These are phyloP conservation scores for Paspalum vaginatum DNA, from an alignment of 176 grass and related monocot species.

Conservation along the genomic window DNA sequence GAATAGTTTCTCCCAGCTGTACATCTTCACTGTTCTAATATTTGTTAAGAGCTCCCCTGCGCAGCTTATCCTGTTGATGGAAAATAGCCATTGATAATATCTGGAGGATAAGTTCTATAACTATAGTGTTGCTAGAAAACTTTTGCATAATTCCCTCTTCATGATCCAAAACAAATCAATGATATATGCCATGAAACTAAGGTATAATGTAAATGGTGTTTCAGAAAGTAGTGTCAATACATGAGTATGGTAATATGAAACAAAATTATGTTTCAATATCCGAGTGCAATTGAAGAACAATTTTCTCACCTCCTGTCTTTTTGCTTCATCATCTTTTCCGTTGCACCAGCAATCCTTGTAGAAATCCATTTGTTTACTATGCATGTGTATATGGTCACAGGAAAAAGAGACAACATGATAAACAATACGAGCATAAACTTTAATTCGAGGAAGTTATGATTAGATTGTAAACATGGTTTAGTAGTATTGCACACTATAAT, in stretches of 20 bases:
- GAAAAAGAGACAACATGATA: conserved; percentile 15
- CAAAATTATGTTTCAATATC: not conserved
- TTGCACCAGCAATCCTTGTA: conserved; percentile 78
- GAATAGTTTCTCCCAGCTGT: conserved; percentile 89
- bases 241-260: conserved; percentile 11
- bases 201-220: conserved; percentile 1
- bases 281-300: not conserved
- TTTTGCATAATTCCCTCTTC: conserved; percentile 7
- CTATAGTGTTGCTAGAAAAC: not conserved
- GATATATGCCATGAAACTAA: conserved; percentile 19
- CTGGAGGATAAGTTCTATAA: conserved; percentile 1
- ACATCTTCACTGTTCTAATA: conserved; percentile 98
- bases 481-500: not conserved
- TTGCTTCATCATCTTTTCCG: conserved; percentile 93
- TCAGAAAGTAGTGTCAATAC: not conserved
- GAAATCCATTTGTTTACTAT: conserved; percentile 98
- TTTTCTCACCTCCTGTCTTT: conserved; percentile 81
- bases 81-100: not conserved
- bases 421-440: conserved; percentile 18
- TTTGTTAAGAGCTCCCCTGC: conserved; percentile 86
- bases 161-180: not conserved
- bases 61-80: conserved; percentile 77
- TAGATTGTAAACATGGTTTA: conserved; percentile 3
- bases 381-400: conserved; percentile 28
- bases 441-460: not conserved